Conservation (phyloP, 139 green algal genomes). For the Pleodorina starrii region DNA sequence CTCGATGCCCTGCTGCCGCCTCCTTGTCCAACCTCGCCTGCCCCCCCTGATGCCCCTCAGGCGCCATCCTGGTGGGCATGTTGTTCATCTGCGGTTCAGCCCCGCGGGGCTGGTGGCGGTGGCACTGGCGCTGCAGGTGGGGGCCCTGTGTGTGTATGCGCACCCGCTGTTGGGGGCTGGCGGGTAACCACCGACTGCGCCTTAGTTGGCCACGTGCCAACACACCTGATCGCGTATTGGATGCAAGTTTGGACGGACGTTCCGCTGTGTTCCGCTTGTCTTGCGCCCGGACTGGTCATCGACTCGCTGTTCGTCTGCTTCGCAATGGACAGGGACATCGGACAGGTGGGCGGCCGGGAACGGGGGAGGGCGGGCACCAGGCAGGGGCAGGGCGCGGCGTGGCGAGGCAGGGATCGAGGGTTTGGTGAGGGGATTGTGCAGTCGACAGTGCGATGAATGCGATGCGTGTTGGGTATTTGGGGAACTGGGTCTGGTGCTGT, state of each 20-base stretch:
- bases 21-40: neutral
- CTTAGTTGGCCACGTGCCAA: neutral
- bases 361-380: no score
- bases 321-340: constrained; percentile 77
- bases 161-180: neutral
- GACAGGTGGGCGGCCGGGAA: constrained; percentile 16
- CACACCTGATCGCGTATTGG: neutral
- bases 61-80: constrained; percentile 35
- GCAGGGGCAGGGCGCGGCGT: no score
- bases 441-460: no score
- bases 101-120: constrained; percentile 7
- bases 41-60: neutral
- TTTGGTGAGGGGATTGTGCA: no score
- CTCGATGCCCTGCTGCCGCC: neutral
- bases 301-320: constrained; percentile 87
- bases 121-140: constrained; percentile 42
- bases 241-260: neutral
- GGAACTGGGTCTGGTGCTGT: no score
- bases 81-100: constrained; percentile 22
- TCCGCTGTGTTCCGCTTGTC: neutral
- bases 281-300: constrained; percentile 44
- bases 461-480: no score
- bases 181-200: neutral
- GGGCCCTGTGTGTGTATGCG: no score
- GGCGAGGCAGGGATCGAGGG: no score